Base-by-base conservation (phyloP, 2,329 filamentous ascomycete genomes). In the Lizonia empirigonia region DNA sequence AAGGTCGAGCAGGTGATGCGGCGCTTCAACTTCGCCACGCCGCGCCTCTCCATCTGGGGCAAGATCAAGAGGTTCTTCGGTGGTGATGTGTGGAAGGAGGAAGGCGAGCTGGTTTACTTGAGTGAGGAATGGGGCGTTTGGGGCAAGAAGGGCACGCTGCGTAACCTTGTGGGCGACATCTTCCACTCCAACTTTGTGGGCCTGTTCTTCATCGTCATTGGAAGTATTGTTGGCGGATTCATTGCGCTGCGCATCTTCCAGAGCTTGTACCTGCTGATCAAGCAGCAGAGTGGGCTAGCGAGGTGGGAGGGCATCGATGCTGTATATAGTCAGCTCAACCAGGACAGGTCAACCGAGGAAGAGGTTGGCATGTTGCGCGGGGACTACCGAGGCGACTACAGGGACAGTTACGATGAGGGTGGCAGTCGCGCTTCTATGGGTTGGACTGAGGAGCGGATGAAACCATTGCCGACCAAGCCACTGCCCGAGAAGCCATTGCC, bases 401-500 rank as follows among this genome's bases (percentile, higher is more conserved):
- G 57, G n/a, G 65, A 69, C 26, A 60, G 63, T 5, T 63, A 60
- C n/a, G 64, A 58, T 0, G 61, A 61, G 9, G 56, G 52, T 3
- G 42, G 54, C 16, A 51, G 56, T 32, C 46, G 55, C 4, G 20
- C 45, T 5, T 41, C 50, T 7, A 40, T 40, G 20, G 40, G 27
- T 9, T 67, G 62, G 45, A 45, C 56, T 4, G 67, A 68, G 35
- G 60, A 69, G 45, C 50, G 54, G 19, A 55, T 58, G 51, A 65
- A 65, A 41, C 64, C 64, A 3, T 26, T 65, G 18, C 64, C 65
- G n/a, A 65, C 56, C 29, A 69, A 70, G 56, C 68, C 68, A 9
- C 46, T 72, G 12, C 69, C 69, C 0, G 69, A 72, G 50, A 72
- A 72, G 44, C 69, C 69, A 1, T 41, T 72, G 24, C 69, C 69